Evolutionary conservation across 257 asterid species (phyloP), one percentile per base, ranked within the genome.

Genomic region (Fraxinus pennsylvanica): DNA sequence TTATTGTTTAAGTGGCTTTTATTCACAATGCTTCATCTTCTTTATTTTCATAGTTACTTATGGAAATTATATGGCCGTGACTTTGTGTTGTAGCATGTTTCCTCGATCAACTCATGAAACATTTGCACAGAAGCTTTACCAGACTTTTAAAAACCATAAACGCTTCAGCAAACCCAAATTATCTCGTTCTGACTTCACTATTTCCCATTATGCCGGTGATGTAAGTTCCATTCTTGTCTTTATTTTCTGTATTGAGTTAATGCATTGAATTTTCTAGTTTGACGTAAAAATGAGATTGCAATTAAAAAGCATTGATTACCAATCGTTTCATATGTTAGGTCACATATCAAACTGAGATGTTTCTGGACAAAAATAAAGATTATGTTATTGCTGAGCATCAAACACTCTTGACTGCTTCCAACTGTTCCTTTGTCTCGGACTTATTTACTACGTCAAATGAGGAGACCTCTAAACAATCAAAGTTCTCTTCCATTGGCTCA

Each of bases 331-430:
- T 59, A 41, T 81, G 76, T 81, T 86, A 93, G 99, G 99, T 96
- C 70, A 96, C 97, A 41, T 93, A 96, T 88, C 99, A 96, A 83
- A 96, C 99, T 3, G 97, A 96, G 84, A 80, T 88, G 80, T 96
- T 96, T 87, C 79, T 96, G 85, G 99, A 93, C 87, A 96, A 96
- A 87, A 96, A 96, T 90, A 96, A 96, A 85, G 99, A 96, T 80
- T 96, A 93, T 74, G 99, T 96, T 78, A 84, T 96, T 82, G 98
- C 98, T 80, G 99, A 96, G 84, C 99, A 96, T 83, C 98, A 93
- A 88, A 91, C 89, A 32, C 97, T 96, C 77, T 84, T 96, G 87
- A 91, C 80, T 88, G 95, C 94, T 76, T 96, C 98, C 47, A 85
- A 78, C 81, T 93, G 99, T 85, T 82, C 89, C 81, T 96, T 96